Base-by-base conservation (phyloP, 2,329 filamentous ascomycete genomes). In the Periconia macrospinosa region DNA sequence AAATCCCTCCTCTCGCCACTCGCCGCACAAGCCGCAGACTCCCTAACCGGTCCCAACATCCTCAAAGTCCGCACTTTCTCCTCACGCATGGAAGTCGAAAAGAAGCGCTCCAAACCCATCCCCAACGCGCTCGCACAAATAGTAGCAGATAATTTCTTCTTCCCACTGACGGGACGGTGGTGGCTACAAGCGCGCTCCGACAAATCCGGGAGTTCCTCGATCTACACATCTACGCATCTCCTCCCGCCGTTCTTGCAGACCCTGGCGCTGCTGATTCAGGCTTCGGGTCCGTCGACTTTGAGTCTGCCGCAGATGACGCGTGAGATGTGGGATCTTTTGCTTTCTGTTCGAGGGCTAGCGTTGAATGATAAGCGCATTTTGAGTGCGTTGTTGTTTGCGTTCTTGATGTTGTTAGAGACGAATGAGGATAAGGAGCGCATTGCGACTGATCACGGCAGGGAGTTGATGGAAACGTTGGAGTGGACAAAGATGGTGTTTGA, bases 51-150 rank as follows among this genome's bases (percentile, higher is more conserved):
- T 0, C 92, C 94, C 0, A 86, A 92, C 60, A 84, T 88, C 6
- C 84, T 99, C 44, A 97, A 97, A 76, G 84, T 97, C 19, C 86
- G 91, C 27, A 96, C 88, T 2, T 96, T 97, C 74, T 93, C 88
- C 11, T 90, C 89, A 0, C 86, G 89, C 17, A 86, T 92, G 71
- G 80, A 84, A 53, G 81, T 87, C 17, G 83, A 88, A 65, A 83
- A 83, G 52, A 81, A 79, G 56, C 78, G 83, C 46, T 81, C 79
- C 46, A 80, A 80, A 52, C 79, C 86, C 3, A 87, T 88, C 14
- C 83, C 88, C 11, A 96, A 96, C 67, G 87, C 87, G 9, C 86
- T 96, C 0, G 88, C 92, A 40, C 85, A 87, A 47, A 78, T 96
- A 23, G 84, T 97, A 23, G 83, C 86, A 0, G 80, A 86, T 0